These are phyloP conservation scores for Eimeria sp. DNA, from an alignment of 169 alveolate species.

Conservation along the genomic window DNA sequence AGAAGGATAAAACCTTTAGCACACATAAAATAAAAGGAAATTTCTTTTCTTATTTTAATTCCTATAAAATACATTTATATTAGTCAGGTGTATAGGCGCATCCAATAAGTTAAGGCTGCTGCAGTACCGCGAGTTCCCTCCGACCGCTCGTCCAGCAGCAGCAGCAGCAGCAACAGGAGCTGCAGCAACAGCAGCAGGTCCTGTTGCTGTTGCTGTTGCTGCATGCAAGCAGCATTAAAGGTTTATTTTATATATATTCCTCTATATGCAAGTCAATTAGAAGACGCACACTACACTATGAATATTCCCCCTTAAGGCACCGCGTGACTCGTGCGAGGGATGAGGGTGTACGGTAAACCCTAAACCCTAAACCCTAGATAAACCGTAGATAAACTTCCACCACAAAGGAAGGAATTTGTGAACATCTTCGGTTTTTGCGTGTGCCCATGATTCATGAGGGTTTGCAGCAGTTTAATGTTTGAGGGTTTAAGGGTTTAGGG, in stretches of 20 bases:
- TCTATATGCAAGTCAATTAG: not conserved
- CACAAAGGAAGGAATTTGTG: not conserved
- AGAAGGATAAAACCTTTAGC: not conserved
- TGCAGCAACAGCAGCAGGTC: slow-evolving; percentile 28
- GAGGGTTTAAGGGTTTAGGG: not conserved
- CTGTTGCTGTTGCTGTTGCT: not conserved
- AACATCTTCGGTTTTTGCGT: not conserved
- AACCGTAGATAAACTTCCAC: no score
- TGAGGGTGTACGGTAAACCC: slow-evolving; percentile 7
- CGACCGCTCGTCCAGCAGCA: slow-evolving; percentile 54
- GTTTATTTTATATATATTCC: not conserved
- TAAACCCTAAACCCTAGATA: slow-evolving; percentile 8
- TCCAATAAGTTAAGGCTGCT: not conserved
- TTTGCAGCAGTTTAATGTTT: not conserved
- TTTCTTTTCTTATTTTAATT: not conserved
- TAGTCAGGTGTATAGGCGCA: slow-evolving; percentile 6
- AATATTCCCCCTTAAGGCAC: not conserved
- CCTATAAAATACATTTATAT: not conserved
- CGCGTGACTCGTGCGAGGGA: not conserved
- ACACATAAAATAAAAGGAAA: not conserved
- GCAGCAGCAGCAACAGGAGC: slow-evolving; percentile 55
- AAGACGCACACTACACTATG: not conserved
- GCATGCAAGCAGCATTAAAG: not conserved
- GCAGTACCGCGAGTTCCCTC: not conserved
- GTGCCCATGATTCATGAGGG: no score